These are phyloP conservation scores for Sclerotinia trifoliorum DNA, from an alignment of 2,329 filamentous ascomycete genomes.

Conservation along the genomic window DNA sequence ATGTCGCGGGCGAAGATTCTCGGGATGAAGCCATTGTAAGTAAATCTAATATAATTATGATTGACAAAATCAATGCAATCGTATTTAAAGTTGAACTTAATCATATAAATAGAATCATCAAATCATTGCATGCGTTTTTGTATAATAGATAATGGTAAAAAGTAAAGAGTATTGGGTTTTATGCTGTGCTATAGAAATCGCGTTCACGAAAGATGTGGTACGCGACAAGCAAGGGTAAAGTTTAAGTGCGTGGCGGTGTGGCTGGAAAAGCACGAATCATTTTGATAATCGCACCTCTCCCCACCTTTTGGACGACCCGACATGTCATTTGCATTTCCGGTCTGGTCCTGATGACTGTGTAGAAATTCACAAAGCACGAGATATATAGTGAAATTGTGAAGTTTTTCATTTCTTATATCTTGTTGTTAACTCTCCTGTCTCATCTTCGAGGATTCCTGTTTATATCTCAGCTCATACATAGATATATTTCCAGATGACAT, in stretches of 20 bases:
- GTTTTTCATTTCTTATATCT: neutral
- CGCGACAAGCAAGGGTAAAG: slow-evolving; percentile 19
- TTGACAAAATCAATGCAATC: neutral
- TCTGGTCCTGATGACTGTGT: slow-evolving; percentile 11
- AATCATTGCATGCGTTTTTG: slow-evolving; percentile 23
- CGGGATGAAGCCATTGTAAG: slow-evolving; percentile 50
- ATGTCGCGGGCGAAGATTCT: slow-evolving; percentile 48
- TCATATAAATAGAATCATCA: slow-evolving; percentile 22
- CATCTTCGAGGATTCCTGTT: neutral
- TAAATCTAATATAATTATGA: slow-evolving; percentile 11
- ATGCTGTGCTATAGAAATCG: slow-evolving; percentile 12
- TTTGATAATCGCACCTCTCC: slow-evolving; percentile 5
- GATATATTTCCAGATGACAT: neutral
- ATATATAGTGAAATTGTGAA: neutral
- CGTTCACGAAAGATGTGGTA: slow-evolving; percentile 5
- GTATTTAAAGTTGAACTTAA: neutral
- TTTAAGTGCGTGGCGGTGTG: slow-evolving; percentile 15
- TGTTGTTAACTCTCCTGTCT: neutral
- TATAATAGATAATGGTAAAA: neutral
- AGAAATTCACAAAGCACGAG: slow-evolving; percentile 2
- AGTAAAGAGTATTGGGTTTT: slow-evolving; percentile 1
- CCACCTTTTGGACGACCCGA: neutral
- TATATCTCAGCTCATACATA: neutral
- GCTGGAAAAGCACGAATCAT: slow-evolving; percentile 23
- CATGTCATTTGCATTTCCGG: slow-evolving; percentile 1